phyloP scores from a whole-genome alignment of 2,329 filamentous ascomycete species.

The Talaromyces rugulosus region DNA sequence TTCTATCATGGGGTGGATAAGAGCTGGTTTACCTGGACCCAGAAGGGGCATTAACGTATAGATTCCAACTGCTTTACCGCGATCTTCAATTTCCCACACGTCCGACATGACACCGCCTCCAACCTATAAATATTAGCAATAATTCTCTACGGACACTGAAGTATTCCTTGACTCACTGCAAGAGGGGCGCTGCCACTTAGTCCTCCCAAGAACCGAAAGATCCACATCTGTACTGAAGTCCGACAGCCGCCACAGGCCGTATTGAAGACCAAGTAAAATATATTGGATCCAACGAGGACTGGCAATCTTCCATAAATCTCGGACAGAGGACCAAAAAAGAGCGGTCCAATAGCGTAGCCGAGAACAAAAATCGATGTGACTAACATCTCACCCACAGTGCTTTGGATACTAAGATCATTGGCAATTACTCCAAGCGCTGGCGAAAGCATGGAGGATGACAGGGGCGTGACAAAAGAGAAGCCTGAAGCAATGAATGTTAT shows the following conservation, averaged over 20 bases:
- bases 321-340: conserved; percentile 32
- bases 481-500: neutral
- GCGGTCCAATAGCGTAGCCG: conserved; percentile 34
- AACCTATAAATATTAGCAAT: neutral
- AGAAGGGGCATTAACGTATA: conserved; percentile 8
- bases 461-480: neutral
- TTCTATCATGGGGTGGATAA: neutral
- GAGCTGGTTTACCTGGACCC: conserved; percentile 8
- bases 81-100: conserved; percentile 1
- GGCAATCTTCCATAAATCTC: conserved; percentile 25
- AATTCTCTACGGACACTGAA: neutral
- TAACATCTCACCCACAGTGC: conserved; percentile 54
- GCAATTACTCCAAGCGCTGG: conserved; percentile 62
- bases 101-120: conserved; percentile 12
- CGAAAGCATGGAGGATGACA: conserved; percentile 58
- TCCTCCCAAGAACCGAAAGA: conserved; percentile 54
- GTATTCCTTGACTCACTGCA: neutral
- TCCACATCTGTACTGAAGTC: conserved; percentile 48
- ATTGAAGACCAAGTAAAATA: conserved; percentile 49
- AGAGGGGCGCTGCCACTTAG: conserved; percentile 52
- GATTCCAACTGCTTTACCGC: conserved; percentile 4
- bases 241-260: conserved; percentile 54
- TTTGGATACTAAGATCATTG: conserved; percentile 55
- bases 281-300: conserved; percentile 45
- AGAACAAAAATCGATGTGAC: conserved; percentile 57